These are phyloP conservation scores for Sanghuangporus sanghuang DNA, from an alignment of 1,284 basidiomycete genomes.

Conservation along the genomic window DNA sequence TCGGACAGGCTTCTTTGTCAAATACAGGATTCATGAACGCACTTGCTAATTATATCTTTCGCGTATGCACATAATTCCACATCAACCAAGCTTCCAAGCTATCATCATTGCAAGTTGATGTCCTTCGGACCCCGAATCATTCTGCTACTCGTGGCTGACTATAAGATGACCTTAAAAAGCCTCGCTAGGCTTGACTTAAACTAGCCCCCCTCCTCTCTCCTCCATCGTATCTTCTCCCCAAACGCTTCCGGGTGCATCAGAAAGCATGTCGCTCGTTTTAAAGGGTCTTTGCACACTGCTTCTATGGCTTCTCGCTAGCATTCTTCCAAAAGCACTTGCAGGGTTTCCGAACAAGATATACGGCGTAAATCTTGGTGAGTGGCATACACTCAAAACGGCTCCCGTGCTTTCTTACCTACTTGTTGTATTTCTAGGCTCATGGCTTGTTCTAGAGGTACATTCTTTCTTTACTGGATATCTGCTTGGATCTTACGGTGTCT, in stretches of 20 bases:
- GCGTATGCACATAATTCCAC: too few relatives aligned
- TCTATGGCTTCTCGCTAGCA: not conserved
- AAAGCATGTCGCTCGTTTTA: not conserved
- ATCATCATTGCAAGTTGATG: too few relatives aligned
- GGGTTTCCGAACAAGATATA: constrained; percentile 41
- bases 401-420: not conserved
- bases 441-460: constrained; percentile 47
- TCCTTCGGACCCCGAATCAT: too few relatives aligned
- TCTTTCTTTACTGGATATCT: not conserved
- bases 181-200: too few relatives aligned
- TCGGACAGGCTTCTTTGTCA: too few relatives aligned
- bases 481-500: not conserved
- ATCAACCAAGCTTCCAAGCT: too few relatives aligned
- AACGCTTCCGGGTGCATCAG: not conserved
- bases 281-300: not conserved
- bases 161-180: too few relatives aligned
- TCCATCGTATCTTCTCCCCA: not conserved
- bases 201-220: too few relatives aligned
- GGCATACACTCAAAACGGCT: constrained; percentile 31
- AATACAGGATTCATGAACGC: too few relatives aligned
- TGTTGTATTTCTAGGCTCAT: constrained; percentile 20
- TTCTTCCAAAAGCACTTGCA: not conserved
- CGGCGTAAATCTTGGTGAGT: constrained; percentile 62
- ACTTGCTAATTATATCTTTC: too few relatives aligned
- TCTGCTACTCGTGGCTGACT: too few relatives aligned